phyloP scores from a whole-genome alignment of 176 grass and related monocot genomes.

The Miscanthus lutarioriparius region DNA sequence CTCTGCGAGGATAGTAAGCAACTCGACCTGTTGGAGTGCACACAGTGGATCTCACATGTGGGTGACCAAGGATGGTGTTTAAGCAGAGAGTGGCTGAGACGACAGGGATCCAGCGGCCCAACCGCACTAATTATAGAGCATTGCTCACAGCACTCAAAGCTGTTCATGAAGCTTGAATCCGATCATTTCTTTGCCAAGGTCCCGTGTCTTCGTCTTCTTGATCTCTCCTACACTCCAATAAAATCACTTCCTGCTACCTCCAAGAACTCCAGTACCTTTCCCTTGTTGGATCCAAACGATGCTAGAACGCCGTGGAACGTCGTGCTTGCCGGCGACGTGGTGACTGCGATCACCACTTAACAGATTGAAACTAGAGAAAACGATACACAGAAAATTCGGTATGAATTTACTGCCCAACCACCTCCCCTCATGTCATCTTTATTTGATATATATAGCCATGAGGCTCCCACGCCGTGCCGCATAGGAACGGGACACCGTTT shows the following conservation, averaged over 20 bases:
- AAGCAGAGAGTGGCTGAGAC: not conserved
- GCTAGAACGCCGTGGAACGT: no score
- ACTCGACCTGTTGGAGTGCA: no score
- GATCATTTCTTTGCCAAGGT: not conserved
- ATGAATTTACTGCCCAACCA: no score
- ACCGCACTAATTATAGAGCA: not conserved
- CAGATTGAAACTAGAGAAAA: no score
- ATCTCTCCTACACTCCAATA: slow-evolving; percentile 25
- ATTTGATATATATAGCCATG: no score
- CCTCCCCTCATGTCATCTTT: no score
- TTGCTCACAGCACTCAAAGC: not conserved
- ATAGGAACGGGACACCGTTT: no score
- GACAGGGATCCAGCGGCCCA: not conserved
- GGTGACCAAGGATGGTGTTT: not conserved
- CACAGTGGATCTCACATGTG: not conserved
- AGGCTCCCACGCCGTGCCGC: no score
- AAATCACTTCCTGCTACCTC: not conserved
- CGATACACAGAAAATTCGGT: no score
- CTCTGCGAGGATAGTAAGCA: not conserved
- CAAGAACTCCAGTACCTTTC: not conserved
- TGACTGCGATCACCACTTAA: no score
- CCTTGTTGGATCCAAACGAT: no score
- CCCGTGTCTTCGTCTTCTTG: not conserved
- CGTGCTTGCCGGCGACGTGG: no score
- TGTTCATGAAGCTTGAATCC: not conserved